Base-by-base conservation (phyloP, 495 filamentous ascomycete genomes). In the Clohesyomyces aquaticus region DNA sequence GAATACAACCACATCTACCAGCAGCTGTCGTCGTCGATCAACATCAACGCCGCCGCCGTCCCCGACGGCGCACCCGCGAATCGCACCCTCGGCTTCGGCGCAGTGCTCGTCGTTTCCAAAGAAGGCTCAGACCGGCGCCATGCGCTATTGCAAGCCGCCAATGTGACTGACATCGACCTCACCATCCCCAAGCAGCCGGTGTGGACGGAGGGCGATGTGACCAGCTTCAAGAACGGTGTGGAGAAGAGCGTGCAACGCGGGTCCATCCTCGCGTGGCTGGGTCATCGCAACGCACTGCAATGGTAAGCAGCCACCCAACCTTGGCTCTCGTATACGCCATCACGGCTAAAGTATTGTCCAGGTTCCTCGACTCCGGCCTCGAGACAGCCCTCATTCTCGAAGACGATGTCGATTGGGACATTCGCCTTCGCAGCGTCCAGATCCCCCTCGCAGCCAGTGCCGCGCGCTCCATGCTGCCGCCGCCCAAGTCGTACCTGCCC, bases 401-500 rank as follows among this genome's bases (percentile, higher is more conserved):
- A 69, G 77, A 79, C 66, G 78, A 80, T 51, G 76, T 77, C 19
- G 79, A 81, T 66, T 81, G 74, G 76, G 78, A 80, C 59, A 70
- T 77, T 26, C 70, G 71, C 3, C 65, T 81, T 14, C 70, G 72
- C 8, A 70, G 69, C 21, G 55, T 63, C 4, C 72, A 76, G 53
- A 55, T 74, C 28, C 74, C 74, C 29, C 55, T 63, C 41, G 69
- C 69, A 9, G 72, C 74, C 2, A 63, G 59, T 32, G 74, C 70
- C 10, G 57, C 69, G 43, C 72, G 74, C 43, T 49, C 51, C 1
- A 8, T 65, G 18, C 57, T 69, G 3, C 58, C 67, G 3, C 63
- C 70, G 11, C 48, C 62, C 16, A 25, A n/a, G 8, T 25, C 26
- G 9, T 42, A 27, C 42, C 52, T 28, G n/a, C 64, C 43, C 49